phyloP scores from a whole-genome alignment of 2,329 filamentous ascomycete genomes.

The Bipolaris sorokiniana region DNA sequence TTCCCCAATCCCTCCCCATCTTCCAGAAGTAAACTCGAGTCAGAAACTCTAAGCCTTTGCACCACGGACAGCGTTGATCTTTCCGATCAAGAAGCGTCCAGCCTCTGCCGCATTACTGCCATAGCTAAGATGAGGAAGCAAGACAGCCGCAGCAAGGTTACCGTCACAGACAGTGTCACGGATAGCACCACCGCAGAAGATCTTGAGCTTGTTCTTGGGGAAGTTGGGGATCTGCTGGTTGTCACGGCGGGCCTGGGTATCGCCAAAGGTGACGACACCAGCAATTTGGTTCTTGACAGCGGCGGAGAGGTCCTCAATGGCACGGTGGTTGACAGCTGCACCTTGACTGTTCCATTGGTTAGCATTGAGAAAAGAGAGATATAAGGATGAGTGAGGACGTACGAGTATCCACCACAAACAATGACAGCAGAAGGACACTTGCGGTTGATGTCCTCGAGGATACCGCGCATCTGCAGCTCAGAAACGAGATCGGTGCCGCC shows the following conservation, averaged over 20 bases:
- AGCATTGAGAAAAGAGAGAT: neutral
- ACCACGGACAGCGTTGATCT: conserved; percentile 4
- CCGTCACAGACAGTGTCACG: conserved; percentile 10
- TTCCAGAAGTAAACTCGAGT: neutral
- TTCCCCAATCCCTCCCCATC: neutral
- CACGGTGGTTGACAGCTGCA: conserved; percentile 6
- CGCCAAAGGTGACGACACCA: conserved; percentile 3
- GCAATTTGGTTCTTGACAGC: conserved; percentile 8
- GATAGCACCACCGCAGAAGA: conserved; percentile 3
- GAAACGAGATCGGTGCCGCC: conserved; percentile 5
- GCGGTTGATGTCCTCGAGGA: conserved; percentile 1
- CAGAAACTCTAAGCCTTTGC: neutral
- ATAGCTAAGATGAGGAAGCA: conserved; percentile 8
- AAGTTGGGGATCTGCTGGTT: conserved; percentile 9
- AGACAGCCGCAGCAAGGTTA: conserved; percentile 4
- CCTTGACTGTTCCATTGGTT: conserved; percentile 2
- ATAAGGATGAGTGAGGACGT: neutral
- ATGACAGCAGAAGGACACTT: conserved; percentile 2
- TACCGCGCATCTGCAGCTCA: conserved; percentile 4
- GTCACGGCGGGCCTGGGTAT: conserved; percentile 1
- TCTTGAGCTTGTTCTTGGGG: conserved; percentile 3
- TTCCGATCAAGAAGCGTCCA: conserved; percentile 6
- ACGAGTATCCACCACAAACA: conserved; percentile 7
- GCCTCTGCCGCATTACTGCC: conserved; percentile 2
- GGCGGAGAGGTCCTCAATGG: conserved; percentile 4